Base-by-base conservation (phyloP, 768 basidiomycete species). In the Macrocybe gigantea region DNA sequence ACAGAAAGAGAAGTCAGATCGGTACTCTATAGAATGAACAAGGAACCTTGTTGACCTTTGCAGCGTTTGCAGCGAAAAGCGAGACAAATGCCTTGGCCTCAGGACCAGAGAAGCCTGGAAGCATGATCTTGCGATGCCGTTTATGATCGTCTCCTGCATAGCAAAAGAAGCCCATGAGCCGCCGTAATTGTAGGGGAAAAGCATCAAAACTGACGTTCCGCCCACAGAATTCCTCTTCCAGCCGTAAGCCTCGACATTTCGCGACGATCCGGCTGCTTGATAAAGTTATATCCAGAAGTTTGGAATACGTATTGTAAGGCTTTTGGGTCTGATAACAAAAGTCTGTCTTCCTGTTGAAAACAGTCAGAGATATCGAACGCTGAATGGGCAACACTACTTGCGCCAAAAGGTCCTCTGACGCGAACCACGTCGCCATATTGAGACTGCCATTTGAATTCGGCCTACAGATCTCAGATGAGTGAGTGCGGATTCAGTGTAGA, bases 301-400 rank as follows among this genome's bases (percentile, higher is more conserved):
- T 80, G 76, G 44, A 73, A 71, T 29, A 80, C 74, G 53, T 80
- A 74, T 53, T 79, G 75, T 13, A 81, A 62, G 2, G 78, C 77
- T 57, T 79, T 79, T 1, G 77, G 78, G 49, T 82, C 80, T 29
- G 77, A 73, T 45, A 79, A 67, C 41, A 77, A 60, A 33, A 82
- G 61, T 13, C 74, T 71, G 55, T 79, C 74, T 52, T 77, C 72
- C 79, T 80, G 56, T 44, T 40, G 37, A 33, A 41, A 41, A 32
- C 9, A 47, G 33, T 44, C 33, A 39, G 40, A 14, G 37, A 54
- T 13, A 38, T 35, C 45, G 33, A 31, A 11, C 11, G 42, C 13
- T 40, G 22, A 43, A 5, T 14, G 10, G 38, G 43, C 36, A 41
- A 44, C 32, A 13, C 22, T 39, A 52, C 68, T 37, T 58, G 78